Percentiles rank a stretch among this genome's conserved stretches.
These are phyloP conservation scores for Cyberlindnera misumaiensis DNA, from an alignment of 805 yeast species.

Conservation along the genomic window DNA sequence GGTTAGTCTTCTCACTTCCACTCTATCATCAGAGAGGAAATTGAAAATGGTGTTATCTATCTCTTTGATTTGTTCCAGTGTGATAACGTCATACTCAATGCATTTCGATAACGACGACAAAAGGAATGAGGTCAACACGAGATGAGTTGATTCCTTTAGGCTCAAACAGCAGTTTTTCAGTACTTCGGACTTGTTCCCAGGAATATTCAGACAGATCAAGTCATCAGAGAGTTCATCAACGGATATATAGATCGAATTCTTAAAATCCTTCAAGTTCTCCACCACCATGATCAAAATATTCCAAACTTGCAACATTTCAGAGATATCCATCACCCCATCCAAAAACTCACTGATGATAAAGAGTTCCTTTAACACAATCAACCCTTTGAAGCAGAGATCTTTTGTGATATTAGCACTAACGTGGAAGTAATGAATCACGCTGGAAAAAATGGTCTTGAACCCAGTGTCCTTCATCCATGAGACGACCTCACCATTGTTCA, in stretches of 20 bases:
- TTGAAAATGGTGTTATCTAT: constrained; percentile 16
- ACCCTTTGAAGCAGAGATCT: constrained; percentile 21
- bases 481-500: constrained; percentile 7
- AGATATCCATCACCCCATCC: constrained; percentile 4
- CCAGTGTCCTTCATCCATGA: constrained; percentile 19
- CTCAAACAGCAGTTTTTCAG: constrained; percentile 10
- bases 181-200: constrained; percentile 5
- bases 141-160: constrained; percentile 8
- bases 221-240: constrained; percentile 23
- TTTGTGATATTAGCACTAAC: constrained; percentile 18
- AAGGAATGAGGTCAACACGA: constrained; percentile 13
- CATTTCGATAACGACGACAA: constrained; percentile 16
- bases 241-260: constrained; percentile 19
- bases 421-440: constrained; percentile 17
- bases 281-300: constrained; percentile 18
- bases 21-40: constrained; percentile 16
- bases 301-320: constrained; percentile 14
- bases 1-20: constrained; percentile 23
- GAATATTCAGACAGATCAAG: constrained; percentile 8
- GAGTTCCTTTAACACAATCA: constrained; percentile 20
- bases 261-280: constrained; percentile 19
- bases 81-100: constrained; percentile 14
- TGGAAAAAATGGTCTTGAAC: constrained; percentile 6
- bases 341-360: constrained; percentile 15
- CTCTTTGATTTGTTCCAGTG: constrained; percentile 14